Evolutionary conservation across 2,329 filamentous ascomycete genomes (phyloP).

Genomic region (Colletotrichum sp.): DNA sequence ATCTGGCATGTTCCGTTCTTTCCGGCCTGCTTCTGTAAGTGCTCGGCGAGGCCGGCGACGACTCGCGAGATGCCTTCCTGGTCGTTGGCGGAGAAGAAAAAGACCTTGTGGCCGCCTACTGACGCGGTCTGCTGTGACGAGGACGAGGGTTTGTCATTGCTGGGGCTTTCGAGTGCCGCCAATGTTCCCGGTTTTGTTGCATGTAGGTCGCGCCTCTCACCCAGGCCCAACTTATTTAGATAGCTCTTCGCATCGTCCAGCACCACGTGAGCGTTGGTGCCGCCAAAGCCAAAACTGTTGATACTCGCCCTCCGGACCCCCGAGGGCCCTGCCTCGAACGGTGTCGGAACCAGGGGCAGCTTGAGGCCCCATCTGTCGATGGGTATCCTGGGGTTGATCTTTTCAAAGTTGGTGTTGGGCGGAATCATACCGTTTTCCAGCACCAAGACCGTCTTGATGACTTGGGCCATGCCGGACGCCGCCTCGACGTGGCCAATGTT

Average conservation of each 20-base stretch:
- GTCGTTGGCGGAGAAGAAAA: neutral
- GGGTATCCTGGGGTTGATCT: neutral
- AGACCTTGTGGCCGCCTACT: neutral
- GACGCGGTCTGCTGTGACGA: neutral
- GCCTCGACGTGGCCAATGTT: conserved; percentile 24
- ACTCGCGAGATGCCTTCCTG: neutral
- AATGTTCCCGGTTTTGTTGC: neutral
- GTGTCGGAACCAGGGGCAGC: conserved; percentile 22
- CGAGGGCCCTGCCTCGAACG: conserved; percentile 6
- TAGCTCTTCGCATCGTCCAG: conserved; percentile 5
- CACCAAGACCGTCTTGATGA: neutral
- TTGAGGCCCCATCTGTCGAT: neutral
- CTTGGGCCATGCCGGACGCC: neutral
- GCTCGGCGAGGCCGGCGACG: neutral
- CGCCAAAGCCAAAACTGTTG: conserved; percentile 35
- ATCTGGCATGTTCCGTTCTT: neutral
- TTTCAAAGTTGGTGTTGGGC: neutral
- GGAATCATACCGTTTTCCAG: neutral
- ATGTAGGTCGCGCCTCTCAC: neutral
- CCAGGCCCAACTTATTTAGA: neutral
- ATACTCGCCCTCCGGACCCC: conserved; percentile 22
- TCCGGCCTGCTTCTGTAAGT: neutral
- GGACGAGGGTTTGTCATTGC: neutral
- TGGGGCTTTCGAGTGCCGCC: neutral
- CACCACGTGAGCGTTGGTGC: conserved; percentile 32